These are phyloP conservation scores for Grosmannia penicillata DNA, from an alignment of 2,329 filamentous ascomycete species.

Conservation along the genomic window DNA sequence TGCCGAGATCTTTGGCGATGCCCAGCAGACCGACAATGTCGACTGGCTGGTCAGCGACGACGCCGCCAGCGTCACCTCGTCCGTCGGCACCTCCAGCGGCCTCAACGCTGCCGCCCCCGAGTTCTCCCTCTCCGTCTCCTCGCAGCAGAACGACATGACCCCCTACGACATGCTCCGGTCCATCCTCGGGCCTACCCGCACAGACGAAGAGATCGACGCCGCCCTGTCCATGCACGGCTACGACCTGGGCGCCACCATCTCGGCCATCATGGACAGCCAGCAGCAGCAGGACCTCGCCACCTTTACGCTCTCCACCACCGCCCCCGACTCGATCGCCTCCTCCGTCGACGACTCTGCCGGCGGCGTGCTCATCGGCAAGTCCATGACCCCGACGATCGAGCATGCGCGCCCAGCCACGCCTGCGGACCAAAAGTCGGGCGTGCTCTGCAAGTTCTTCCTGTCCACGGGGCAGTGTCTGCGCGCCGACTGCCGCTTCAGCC, in stretches of 20 bases:
- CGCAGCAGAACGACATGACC: conserved; percentile 77
- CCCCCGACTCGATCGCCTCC: conserved; percentile 11
- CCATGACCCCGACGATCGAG: conserved; percentile 64
- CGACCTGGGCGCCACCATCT: conserved; percentile 83
- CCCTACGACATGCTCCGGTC: conserved; percentile 96
- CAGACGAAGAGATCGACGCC: conserved; percentile 89
- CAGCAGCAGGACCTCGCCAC: conserved; percentile 16
- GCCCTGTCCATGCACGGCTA: conserved; percentile 81
- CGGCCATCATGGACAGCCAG: conserved; percentile 69
- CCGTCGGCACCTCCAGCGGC: conserved; percentile 47
- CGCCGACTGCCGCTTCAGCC: conserved; percentile 92
- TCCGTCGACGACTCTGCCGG: conserved; percentile 33
- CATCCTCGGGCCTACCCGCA: conserved; percentile 74
- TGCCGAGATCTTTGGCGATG: conserved; percentile 70
- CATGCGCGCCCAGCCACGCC: conserved; percentile 64
- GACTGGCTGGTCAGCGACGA: conserved; percentile 95
- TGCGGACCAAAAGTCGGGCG: conserved; percentile 61
- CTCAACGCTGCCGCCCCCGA: conserved; percentile 73
- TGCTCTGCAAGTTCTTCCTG: conserved; percentile 95
- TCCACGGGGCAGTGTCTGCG: conserved; percentile 90
- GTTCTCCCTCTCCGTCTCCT: conserved; percentile 34
- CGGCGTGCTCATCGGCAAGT: conserved; percentile 75
- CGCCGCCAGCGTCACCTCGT: conserved; percentile 65
- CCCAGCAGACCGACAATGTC: conserved; percentile 85
- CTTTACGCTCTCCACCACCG: conserved; percentile 13